Conservation (phyloP, 1,139 yeast genomes). For the Magnusiomyces paraingens region DNA sequence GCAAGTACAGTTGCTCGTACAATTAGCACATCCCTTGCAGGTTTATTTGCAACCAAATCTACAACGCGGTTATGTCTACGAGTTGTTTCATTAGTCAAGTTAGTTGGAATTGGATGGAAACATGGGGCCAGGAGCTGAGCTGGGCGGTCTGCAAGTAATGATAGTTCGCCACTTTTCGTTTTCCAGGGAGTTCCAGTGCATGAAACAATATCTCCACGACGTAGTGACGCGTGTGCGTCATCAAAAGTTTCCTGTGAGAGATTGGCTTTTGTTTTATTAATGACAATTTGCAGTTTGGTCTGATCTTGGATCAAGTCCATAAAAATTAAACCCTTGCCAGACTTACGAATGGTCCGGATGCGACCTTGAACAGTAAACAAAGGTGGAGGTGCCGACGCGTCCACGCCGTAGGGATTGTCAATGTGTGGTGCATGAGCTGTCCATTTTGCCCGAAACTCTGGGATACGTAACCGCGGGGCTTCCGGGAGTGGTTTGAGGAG, state of each 20-base stretch:
- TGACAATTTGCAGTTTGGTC: constrained; percentile 51
- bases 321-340: constrained; percentile 63
- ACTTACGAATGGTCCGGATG: constrained; percentile 47
- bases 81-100: constrained; percentile 47
- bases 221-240: constrained; percentile 41
- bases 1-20: constrained; percentile 50
- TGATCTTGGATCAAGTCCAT: constrained; percentile 60
- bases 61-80: constrained; percentile 65
- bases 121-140: constrained; percentile 59
- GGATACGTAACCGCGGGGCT: constrained; percentile 19
- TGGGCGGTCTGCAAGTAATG: constrained; percentile 52
- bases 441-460: constrained; percentile 21
- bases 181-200: constrained; percentile 64
- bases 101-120: constrained; percentile 64
- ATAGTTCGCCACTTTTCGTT: constrained; percentile 72
- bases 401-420: constrained; percentile 13
- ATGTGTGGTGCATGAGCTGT: constrained; percentile 16
- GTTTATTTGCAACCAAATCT: constrained; percentile 59
- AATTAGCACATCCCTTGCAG: constrained; percentile 44
- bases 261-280: constrained; percentile 41
- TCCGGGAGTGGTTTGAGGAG: constrained; percentile 14
- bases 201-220: constrained; percentile 66
- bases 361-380: constrained; percentile 46
- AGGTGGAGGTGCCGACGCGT: not conserved
- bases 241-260: constrained; percentile 42